Percentiles rank a stretch among this genome's conserved stretches.
Conservation (phyloP, 176 grass and related monocot species). For the Thinopyrum elongatum region DNA sequence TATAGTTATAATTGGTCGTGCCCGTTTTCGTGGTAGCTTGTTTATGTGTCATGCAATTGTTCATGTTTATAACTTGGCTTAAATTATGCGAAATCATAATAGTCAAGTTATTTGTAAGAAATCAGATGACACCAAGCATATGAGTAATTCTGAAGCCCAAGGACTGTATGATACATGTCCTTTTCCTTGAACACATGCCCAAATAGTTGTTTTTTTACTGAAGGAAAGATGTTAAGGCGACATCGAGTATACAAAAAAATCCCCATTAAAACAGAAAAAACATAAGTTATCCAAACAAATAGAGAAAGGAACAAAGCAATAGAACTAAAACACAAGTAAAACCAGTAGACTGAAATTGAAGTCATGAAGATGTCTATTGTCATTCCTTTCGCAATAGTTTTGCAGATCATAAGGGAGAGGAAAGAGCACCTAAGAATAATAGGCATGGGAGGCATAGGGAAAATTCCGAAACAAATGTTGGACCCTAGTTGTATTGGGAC, state of each 20-base stretch:
- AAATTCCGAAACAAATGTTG: too few relatives aligned
- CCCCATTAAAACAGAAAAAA: background rate
- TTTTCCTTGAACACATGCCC: too few relatives aligned
- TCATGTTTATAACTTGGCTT: background rate
- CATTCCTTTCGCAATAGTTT: background rate
- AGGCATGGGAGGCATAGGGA: too few relatives aligned
- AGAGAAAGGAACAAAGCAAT: background rate
- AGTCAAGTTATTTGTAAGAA: background rate
- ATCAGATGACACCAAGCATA: background rate
- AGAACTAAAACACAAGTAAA: background rate
- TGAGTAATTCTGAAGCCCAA: background rate
- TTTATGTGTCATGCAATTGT: background rate
- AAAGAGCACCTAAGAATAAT: too few relatives aligned
- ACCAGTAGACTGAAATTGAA: background rate
- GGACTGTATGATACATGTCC: background rate
- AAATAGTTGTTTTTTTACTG: too few relatives aligned
- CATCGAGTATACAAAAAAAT: background rate
- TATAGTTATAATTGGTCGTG: background rate
- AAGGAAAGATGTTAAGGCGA: too few relatives aligned
- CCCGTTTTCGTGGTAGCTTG: background rate
- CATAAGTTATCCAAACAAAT: background rate
- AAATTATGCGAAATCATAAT: background rate
- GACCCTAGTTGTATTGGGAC: too few relatives aligned
- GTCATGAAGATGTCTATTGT: too few relatives aligned
- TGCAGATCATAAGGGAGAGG: background rate